Evolutionary conservation across 768 basidiomycete genomes (phyloP).

Genomic region (Rhizopogon roseolus): DNA sequence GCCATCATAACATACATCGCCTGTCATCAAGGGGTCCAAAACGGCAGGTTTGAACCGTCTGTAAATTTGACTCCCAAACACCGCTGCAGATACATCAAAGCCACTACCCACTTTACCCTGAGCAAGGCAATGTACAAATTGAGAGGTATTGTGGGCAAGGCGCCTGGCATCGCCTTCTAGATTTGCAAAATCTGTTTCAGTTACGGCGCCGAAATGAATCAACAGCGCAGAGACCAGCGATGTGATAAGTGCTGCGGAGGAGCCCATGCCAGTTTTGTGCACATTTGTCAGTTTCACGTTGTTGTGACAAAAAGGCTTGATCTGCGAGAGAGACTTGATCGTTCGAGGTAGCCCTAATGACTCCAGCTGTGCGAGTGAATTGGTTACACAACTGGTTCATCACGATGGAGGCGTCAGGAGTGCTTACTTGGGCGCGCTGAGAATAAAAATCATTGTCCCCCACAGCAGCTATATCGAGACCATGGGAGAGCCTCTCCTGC

Average conservation of each 20-base stretch:
- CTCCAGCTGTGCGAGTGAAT: slow-evolving; percentile 47
- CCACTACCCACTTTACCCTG: slow-evolving; percentile 98
- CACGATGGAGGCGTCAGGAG: neutral
- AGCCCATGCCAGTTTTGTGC: slow-evolving; percentile 98
- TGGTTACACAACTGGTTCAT: slow-evolving; percentile 1
- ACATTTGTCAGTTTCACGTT: slow-evolving; percentile 69
- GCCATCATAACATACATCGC: slow-evolving; percentile 15
- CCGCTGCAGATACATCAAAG: slow-evolving; percentile 92
- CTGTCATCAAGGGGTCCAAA: slow-evolving; percentile 60
- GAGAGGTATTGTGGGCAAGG: slow-evolving; percentile 88
- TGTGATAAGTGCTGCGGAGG: slow-evolving; percentile 95
- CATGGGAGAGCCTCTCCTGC: slow-evolving; percentile 39
- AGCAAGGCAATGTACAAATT: slow-evolving; percentile 92
- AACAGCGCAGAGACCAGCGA: slow-evolving; percentile 87
- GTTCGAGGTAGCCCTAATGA: slow-evolving; percentile 57
- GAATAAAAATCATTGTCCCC: slow-evolving; percentile 99
- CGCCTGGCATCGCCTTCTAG: slow-evolving; percentile 42
- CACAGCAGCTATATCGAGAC: slow-evolving; percentile 75
- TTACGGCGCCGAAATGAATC: slow-evolving; percentile 65
- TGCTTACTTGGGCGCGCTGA: slow-evolving; percentile 76
- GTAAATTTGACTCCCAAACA: slow-evolving; percentile 93
- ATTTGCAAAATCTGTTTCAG: slow-evolving; percentile 41
- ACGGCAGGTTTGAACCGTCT: slow-evolving; percentile 78
- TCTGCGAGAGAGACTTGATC: slow-evolving; percentile 54
- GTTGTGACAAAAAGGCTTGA: slow-evolving; percentile 75